Evolutionary conservation across 306 rosid species (phyloP).

Genomic region (Gleditsia sinensis): DNA sequence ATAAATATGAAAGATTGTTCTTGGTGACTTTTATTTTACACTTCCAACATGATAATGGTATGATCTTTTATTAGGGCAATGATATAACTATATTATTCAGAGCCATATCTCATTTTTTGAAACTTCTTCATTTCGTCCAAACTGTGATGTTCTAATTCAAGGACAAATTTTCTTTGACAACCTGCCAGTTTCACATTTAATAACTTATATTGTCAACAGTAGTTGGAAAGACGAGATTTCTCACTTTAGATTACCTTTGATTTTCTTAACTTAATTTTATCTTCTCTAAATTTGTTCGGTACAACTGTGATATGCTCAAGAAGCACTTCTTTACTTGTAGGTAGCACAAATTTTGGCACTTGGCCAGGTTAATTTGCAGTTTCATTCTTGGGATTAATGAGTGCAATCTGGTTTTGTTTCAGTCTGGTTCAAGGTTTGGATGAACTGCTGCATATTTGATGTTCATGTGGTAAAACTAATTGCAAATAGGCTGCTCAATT

Average conservation of each 20-base stretch:
- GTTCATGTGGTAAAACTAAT: conserved; percentile 24
- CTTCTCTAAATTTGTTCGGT: conserved; percentile 17
- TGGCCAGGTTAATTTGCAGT: conserved; percentile 18
- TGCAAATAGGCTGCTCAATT: conserved; percentile 34
- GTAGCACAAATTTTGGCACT: conserved; percentile 29
- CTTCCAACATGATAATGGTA: conserved; percentile 6
- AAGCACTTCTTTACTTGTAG: conserved; percentile 39
- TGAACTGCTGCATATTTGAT: conserved; percentile 20
- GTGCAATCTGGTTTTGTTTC: conserved; percentile 28
- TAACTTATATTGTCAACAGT: not conserved
- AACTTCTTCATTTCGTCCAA: not conserved
- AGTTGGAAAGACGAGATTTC: not conserved
- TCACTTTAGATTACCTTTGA: conserved; percentile 1
- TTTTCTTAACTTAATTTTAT: not conserved
- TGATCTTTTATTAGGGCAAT: not conserved
- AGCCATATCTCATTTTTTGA: not conserved
- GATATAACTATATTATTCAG: conserved; percentile 8
- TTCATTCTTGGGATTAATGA: conserved; percentile 32
- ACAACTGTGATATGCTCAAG: conserved; percentile 20
- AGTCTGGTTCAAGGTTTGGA: conserved; percentile 37
- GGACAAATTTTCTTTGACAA: not conserved
- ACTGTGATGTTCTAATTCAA: not conserved
- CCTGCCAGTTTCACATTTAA: conserved; percentile 8
- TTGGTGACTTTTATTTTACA: conserved; percentile 21
- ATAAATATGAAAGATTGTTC: conserved; percentile 17